These are phyloP conservation scores for Boletus smithii DNA, from an alignment of 1,284 basidiomycete species.

Conservation along the genomic window DNA sequence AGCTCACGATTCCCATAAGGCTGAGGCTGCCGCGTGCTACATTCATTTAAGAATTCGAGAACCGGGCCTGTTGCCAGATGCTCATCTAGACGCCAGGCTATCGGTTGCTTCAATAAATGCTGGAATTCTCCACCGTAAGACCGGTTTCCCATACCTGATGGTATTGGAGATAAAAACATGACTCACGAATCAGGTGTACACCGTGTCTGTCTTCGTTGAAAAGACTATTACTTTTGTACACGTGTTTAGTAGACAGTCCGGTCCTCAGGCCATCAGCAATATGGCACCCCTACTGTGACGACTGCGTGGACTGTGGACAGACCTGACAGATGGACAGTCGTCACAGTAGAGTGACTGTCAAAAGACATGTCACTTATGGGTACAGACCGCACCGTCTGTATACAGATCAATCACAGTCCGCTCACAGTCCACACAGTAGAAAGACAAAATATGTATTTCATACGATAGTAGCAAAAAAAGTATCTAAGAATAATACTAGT, in stretches of 20 bases:
- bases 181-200: no score
- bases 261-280: slow-evolving; percentile 1
- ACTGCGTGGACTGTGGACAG: not conserved
- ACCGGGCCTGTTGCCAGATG: not conserved
- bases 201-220: no score
- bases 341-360: not conserved
- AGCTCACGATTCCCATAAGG: not conserved
- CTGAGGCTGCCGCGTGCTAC: not conserved
- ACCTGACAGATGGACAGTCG: not conserved
- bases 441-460: no score
- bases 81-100: not conserved
- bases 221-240: no score
- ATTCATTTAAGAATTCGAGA: not conserved
- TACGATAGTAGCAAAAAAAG: no score
- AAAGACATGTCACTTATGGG: not conserved
- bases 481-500: no score
- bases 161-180: no score
- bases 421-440: no score
- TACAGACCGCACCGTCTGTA: not conserved
- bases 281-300: not conserved
- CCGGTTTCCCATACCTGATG: no score
- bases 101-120: not conserved
- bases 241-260: no score
- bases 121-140: not conserved
- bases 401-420: no score